phyloP scores from a whole-genome alignment of 768 basidiomycete species.

The Tricholoma flavovirens region DNA sequence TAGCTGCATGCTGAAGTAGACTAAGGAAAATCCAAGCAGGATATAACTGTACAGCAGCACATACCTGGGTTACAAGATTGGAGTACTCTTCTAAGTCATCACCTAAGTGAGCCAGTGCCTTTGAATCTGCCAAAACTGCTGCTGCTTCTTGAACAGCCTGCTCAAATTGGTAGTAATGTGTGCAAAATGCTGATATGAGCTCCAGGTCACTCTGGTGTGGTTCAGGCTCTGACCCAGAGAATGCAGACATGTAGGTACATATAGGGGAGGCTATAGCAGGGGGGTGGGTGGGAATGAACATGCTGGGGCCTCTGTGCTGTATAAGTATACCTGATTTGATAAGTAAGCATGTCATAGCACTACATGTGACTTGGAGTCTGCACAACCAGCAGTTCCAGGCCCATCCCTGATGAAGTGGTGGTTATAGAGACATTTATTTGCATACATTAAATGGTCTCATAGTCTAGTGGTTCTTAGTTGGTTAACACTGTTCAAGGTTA shows the following conservation, averaged over 20 bases:
- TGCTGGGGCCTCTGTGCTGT: not conserved
- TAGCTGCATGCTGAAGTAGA: not conserved
- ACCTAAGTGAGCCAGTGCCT: conserved; percentile 5
- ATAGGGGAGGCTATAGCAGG: not conserved
- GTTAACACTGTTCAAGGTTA: not conserved
- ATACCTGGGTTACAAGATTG: conserved; percentile 9
- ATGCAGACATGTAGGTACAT: not conserved
- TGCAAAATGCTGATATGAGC: not conserved
- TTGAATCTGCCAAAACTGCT: conserved; percentile 4
- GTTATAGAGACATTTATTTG: not conserved
- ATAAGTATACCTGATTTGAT: not conserved
- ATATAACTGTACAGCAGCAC: not conserved
- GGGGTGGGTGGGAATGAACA: not conserved
- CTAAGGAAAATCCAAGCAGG: not conserved
- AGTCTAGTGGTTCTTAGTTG: not conserved
- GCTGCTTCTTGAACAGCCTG: conserved; percentile 1
- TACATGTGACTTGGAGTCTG: not conserved
- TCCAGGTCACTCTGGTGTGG: not conserved
- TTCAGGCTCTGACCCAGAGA: not conserved
- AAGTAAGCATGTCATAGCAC: not conserved
- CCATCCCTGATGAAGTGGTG: not conserved
- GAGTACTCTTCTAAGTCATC: conserved; percentile 11
- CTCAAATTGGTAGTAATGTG: not conserved
- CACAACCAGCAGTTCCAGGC: not conserved
- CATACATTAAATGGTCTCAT: not conserved